Percentiles rank a stretch among this genome's conserved stretches.
Evolutionary conservation across 768 basidiomycete genomes (phyloP).

Genomic region (Podaxis mareebaensis): DNA sequence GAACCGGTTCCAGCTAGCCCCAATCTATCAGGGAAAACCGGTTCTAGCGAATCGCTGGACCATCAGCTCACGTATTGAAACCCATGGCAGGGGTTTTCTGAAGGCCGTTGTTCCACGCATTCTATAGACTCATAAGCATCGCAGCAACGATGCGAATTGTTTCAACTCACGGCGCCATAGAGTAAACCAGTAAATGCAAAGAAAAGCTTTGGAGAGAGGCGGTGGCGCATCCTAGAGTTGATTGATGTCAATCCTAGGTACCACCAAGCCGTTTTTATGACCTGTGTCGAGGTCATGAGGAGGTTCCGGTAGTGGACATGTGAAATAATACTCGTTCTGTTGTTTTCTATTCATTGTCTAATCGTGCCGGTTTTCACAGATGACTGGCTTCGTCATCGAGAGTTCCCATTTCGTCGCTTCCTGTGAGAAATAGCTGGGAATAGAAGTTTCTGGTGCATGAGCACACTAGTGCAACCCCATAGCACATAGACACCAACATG

Average conservation of each 20-base stretch:
- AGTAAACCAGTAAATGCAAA: not conserved
- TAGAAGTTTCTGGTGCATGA: not conserved
- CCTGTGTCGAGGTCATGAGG: constrained; percentile 1
- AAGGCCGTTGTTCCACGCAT: constrained; percentile 23
- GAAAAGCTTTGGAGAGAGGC: not conserved
- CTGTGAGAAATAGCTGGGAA: not conserved
- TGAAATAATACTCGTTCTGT: not conserved
- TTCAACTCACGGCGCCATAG: not conserved
- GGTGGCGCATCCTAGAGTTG: not conserved
- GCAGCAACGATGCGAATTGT: not conserved
- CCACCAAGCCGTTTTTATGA: not conserved
- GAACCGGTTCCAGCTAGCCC: constrained; percentile 26
- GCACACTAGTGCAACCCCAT: too few relatives aligned
- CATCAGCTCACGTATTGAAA: constrained; percentile 24
- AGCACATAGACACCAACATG: too few relatives aligned
- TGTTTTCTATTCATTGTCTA: not conserved
- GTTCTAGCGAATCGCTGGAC: too few relatives aligned
- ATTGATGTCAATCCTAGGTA: too few relatives aligned
- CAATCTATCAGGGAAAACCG: not conserved
- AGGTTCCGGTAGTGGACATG: not conserved
- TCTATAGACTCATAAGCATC: constrained; percentile 9
- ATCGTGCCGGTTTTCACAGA: constrained; percentile 7
- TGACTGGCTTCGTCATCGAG: not conserved
- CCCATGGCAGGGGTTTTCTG: constrained; percentile 28
- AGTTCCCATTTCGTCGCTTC: not conserved